Conservation (phyloP, 768 basidiomycete species). For the Trametopsis cervina region DNA sequence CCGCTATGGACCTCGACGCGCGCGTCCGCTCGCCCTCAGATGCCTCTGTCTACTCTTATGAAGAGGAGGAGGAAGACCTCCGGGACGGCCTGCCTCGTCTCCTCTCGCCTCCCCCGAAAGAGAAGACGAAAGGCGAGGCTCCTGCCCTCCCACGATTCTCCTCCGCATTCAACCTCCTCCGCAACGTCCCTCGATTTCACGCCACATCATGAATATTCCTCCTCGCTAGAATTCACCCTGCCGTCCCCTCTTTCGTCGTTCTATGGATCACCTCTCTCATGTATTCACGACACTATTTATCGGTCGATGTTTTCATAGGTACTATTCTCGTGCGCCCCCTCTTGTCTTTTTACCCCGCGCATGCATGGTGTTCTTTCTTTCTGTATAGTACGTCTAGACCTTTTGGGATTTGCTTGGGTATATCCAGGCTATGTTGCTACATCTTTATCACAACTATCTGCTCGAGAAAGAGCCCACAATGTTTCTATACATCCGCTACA, state of each 20-base stretch:
- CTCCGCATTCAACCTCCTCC: conserved; percentile 23
- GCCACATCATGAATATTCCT: conserved; percentile 6
- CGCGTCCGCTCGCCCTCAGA: conserved; percentile 7
- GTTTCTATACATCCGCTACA: no score
- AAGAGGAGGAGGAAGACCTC: not conserved
- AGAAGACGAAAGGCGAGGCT: conserved; percentile 2
- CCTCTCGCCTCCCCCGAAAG: not conserved
- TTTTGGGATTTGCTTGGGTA: no score
- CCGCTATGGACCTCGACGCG: conserved; percentile 1
- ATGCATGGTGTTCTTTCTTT: no score
- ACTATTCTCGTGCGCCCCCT: no score
- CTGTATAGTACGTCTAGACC: no score
- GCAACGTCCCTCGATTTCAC: conserved; percentile 23
- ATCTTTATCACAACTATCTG: no score
- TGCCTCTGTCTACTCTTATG: not conserved
- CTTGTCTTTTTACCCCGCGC: no score
- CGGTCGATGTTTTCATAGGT: not conserved
- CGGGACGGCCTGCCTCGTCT: not conserved
- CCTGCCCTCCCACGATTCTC: conserved; percentile 11
- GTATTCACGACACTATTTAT: not conserved
- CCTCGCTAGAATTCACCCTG: not conserved
- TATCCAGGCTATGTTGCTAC: no score
- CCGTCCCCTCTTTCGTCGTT: conserved; percentile 4
- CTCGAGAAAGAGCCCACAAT: no score
- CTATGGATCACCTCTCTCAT: not conserved